These are phyloP conservation scores for Malassezia sp. DNA, from an alignment of 1,284 basidiomycete genomes.

Conservation along the genomic window DNA sequence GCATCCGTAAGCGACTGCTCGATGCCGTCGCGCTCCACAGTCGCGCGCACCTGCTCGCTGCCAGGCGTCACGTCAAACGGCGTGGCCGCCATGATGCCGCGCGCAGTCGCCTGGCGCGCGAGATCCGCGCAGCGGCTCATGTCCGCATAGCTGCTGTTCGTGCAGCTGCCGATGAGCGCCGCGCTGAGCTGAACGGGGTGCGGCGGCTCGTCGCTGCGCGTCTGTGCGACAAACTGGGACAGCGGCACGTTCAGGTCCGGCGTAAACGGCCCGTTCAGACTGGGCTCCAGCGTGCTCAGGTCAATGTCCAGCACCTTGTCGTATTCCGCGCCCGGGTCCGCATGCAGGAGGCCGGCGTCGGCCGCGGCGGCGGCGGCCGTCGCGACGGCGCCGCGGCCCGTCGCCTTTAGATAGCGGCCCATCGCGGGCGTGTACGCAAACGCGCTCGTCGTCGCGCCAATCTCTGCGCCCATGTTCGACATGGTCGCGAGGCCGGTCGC, in stretches of 20 bases:
- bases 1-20: conserved; percentile 69
- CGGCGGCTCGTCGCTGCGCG: conserved; percentile 70
- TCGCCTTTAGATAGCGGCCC: conserved; percentile 78
- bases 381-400: conserved; percentile 77
- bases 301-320: conserved; percentile 92
- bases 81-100: conserved; percentile 70
- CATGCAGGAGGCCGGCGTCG: conserved; percentile 60
- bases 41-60: conserved; percentile 92
- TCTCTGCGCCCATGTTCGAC: conserved; percentile 98
- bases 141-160: conserved; percentile 57
- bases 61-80: conserved; percentile 96
- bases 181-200: conserved; percentile 69
- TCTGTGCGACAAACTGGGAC: conserved; percentile 73
- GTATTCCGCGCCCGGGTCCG: conserved; percentile 85
- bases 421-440: conserved; percentile 86
- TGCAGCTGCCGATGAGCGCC: conserved; percentile 89
- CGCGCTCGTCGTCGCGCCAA: conserved; percentile 92
- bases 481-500: conserved; percentile 92
- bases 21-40: conserved; percentile 85
- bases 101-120: conserved; percentile 75
- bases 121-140: conserved; percentile 76
- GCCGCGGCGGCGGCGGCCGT: conserved; percentile 77
- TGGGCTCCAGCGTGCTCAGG: conserved; percentile 81
- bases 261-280: conserved; percentile 86
- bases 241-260: conserved; percentile 90